Percentiles rank a stretch among this genome's conserved stretches.
Conservation (phyloP, 306 rosid species). For the Pterocarpus macrocarpus region DNA sequence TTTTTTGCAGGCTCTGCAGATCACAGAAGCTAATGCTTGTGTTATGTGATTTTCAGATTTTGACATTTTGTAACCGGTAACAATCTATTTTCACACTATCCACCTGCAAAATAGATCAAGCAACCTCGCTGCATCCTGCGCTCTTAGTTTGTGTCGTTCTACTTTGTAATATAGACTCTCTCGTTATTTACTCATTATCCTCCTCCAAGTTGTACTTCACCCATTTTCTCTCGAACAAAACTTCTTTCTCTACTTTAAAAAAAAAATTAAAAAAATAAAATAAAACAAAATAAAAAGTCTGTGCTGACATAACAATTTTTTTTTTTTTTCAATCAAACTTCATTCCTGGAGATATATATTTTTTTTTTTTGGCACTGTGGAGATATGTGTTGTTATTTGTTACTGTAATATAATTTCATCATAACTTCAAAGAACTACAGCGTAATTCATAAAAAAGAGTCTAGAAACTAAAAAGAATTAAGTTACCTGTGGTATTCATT, state of each 20-base stretch:
- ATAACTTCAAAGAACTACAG: neutral
- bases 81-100: neutral
- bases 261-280: neutral
- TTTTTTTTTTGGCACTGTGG: too few species aligned
- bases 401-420: neutral
- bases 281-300: too few species aligned
- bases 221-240: neutral
- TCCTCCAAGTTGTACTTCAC: neutral
- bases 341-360: neutral
- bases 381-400: neutral
- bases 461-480: neutral
- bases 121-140: neutral
- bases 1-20: neutral
- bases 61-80: neutral
- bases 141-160: neutral
- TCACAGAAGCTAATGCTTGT: neutral
- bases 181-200: neutral
- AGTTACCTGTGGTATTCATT: constrained; percentile 89
- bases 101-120: neutral
- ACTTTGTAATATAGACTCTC: neutral
- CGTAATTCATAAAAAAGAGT: neutral
- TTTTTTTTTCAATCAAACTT: neutral
- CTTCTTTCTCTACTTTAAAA: neutral
- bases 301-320: neutral
- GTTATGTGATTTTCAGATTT: neutral